Conservation (phyloP, 805 yeast genomes). For the Ogataea paraovalis region DNA sequence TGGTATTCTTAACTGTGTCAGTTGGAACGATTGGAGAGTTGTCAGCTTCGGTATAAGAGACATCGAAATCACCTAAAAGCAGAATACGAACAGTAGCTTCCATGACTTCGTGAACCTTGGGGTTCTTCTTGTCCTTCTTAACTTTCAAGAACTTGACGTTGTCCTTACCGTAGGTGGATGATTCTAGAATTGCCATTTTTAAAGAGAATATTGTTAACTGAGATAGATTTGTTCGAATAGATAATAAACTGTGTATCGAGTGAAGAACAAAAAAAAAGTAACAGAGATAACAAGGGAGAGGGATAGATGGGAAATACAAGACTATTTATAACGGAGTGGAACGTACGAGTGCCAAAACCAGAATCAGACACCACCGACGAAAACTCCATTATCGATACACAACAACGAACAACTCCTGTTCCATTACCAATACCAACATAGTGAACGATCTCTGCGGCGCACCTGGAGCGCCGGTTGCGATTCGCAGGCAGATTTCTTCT, state of each 20-base stretch:
- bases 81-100: conserved; percentile 80
- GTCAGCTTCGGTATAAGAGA: conserved; percentile 83
- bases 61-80: conserved; percentile 74
- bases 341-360: background rate
- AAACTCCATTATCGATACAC: background rate
- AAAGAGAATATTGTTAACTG: background rate
- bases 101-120: conserved; percentile 71
- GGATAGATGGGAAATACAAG: background rate
- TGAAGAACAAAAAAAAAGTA: background rate
- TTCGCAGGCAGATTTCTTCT: no score
- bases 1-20: conserved; percentile 88
- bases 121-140: conserved; percentile 69
- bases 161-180: conserved; percentile 84
- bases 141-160: conserved; percentile 91
- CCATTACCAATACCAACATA: background rate
- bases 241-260: background rate
- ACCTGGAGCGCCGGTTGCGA: background rate
- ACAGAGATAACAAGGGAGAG: background rate
- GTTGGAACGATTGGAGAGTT: conserved; percentile 90
- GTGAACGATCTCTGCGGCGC: background rate
- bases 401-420: background rate
- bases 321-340: background rate
- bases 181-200: conserved; percentile 29
- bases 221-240: no score
- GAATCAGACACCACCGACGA: background rate